A percentile compares a stretch with the other conserved stretches of the same genome.
Evolutionary conservation across 495 filamentous ascomycete species (phyloP).

Genomic region (Staphylotrichum tortipilum): DNA sequence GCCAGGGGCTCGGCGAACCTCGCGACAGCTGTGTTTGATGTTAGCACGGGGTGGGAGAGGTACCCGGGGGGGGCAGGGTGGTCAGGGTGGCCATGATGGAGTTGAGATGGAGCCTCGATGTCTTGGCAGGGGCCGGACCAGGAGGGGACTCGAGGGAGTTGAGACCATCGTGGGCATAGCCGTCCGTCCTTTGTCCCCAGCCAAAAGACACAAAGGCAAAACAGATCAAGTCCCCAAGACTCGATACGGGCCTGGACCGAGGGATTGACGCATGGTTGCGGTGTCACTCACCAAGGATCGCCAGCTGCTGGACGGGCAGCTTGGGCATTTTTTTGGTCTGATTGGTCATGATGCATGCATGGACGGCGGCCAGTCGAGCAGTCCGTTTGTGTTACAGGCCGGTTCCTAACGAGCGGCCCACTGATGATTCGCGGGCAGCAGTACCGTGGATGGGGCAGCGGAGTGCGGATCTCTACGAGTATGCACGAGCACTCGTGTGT

Average conservation of each 20-base stretch:
- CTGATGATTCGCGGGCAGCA: no score
- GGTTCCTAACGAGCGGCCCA: no score
- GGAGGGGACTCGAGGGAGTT: background rate
- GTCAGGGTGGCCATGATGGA: no score
- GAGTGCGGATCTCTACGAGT: no score
- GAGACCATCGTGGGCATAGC: background rate
- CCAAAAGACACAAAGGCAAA: no score
- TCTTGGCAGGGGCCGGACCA: background rate
- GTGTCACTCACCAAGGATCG: slow-evolving; percentile 64
- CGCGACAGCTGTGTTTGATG: slow-evolving; percentile 47
- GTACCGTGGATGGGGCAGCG: no score
- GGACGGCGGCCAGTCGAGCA: background rate
- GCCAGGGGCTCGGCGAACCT: slow-evolving; percentile 83
- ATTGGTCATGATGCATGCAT: slow-evolving; percentile 24
- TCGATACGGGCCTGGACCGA: no score
- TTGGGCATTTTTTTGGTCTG: slow-evolving; percentile 29
- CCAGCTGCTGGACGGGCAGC: slow-evolving; percentile 40
- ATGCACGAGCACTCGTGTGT: no score
- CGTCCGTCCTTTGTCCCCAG: no score
- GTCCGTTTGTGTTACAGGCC: background rate
- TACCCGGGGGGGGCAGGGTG: slow-evolving; percentile 11
- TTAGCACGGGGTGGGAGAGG: slow-evolving; percentile 17
- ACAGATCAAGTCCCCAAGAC: no score
- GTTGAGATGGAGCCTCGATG: background rate
- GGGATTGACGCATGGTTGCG: no score